phyloP scores from a whole-genome alignment of 2,329 filamentous ascomycete species.

The Monosporascus sp. region DNA sequence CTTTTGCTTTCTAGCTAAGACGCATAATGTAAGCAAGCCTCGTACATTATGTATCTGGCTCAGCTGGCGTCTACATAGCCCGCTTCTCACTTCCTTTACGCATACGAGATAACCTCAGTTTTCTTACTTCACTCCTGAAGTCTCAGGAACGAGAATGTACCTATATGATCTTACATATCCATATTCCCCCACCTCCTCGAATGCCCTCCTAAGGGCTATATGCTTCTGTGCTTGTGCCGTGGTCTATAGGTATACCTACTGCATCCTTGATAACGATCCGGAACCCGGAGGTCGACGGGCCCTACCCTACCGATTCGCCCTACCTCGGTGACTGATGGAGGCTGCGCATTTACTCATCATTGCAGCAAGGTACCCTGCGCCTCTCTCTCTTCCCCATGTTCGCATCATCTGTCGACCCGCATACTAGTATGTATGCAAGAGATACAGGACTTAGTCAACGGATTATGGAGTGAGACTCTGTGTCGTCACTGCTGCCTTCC shows the following conservation, averaged over 20 bases:
- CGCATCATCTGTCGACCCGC: slow-evolving; percentile 7
- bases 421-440: slow-evolving; percentile 14
- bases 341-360: slow-evolving; percentile 3
- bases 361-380: slow-evolving; percentile 7
- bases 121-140: not conserved
- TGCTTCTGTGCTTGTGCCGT: not conserved
- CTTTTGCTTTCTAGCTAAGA: not conserved
- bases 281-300: not conserved
- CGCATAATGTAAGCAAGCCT: too few relatives aligned
- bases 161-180: not conserved
- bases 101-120: not conserved
- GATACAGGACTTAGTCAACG: slow-evolving; percentile 17
- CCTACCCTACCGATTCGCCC: not conserved
- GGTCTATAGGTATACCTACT: not conserved
- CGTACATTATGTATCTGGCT: too few relatives aligned
- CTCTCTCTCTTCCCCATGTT: slow-evolving; percentile 1
- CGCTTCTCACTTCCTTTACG: not conserved
- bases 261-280: not conserved
- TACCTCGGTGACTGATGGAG: not conserved
- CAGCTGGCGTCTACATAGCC: not conserved
- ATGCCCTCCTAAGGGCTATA: too few relatives aligned
- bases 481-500: slow-evolving; percentile 24
- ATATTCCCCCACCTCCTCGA: not conserved
- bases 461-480: slow-evolving; percentile 22
- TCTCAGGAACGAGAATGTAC: not conserved